These are phyloP conservation scores for Magnusiomyces fungicola DNA, from an alignment of 1,139 yeast species.

Conservation along the genomic window DNA sequence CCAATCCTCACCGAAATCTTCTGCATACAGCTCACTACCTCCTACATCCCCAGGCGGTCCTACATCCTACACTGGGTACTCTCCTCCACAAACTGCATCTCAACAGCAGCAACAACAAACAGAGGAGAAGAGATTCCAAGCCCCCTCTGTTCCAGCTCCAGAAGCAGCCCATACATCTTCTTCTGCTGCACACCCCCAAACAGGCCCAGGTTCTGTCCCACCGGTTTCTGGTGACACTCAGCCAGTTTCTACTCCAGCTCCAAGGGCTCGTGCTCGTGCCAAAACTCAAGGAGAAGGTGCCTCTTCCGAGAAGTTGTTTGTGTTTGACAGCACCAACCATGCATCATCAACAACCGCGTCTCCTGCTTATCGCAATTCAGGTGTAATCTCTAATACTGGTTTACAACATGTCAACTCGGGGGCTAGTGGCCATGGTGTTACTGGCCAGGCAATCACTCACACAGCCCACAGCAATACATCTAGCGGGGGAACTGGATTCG, in stretches of 20 bases:
- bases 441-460: constrained; percentile 18
- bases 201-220: not conserved
- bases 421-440: constrained; percentile 6
- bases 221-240: not conserved
- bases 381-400: not conserved
- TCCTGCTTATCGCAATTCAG: not conserved
- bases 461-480: constrained; percentile 14
- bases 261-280: constrained; percentile 21
- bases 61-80: not conserved
- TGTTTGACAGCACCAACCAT: constrained; percentile 12
- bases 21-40: not conserved
- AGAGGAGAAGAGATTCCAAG: constrained; percentile 11
- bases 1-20: not conserved
- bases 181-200: not conserved
- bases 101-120: not conserved
- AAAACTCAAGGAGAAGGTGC: constrained; percentile 25
- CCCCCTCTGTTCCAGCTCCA: constrained; percentile 14
- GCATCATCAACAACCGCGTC: not conserved
- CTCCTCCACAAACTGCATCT: not conserved
- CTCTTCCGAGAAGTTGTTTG: constrained; percentile 11
- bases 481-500: constrained; percentile 19
- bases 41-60: not conserved
- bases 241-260: constrained; percentile 17
- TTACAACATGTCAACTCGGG: constrained; percentile 12
- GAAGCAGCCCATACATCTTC: constrained; percentile 15